These are phyloP conservation scores for Blastomyces percursus DNA, from an alignment of 2,329 filamentous ascomycete species.

Conservation along the genomic window DNA sequence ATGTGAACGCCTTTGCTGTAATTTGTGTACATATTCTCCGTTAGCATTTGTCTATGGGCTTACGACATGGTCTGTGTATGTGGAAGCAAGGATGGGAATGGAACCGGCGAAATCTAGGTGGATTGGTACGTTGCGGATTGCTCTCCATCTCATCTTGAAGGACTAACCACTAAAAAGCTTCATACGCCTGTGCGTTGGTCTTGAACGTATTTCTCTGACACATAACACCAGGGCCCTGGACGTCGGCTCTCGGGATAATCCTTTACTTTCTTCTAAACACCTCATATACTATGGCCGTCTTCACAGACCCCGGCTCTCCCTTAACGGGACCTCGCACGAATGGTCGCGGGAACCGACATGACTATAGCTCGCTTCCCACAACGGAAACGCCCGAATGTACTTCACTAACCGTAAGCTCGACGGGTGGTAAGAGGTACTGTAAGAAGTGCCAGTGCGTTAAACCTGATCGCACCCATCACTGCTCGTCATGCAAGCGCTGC, in stretches of 20 bases:
- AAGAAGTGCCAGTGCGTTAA: constrained; percentile 96
- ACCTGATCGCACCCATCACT: constrained; percentile 93
- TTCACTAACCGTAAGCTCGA: constrained; percentile 84
- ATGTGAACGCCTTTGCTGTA: constrained; percentile 76
- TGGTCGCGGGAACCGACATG: constrained; percentile 23
- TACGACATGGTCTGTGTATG: constrained; percentile 91
- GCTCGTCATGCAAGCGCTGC: constrained; percentile 85
- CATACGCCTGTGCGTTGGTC: not conserved
- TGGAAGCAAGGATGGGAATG: constrained; percentile 62
- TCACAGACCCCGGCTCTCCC: constrained; percentile 72
- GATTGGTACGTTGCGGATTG: constrained; percentile 27
- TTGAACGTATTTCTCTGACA: constrained; percentile 6
- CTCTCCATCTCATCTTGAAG: not conserved
- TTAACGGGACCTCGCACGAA: not conserved
- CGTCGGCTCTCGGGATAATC: constrained; percentile 53
- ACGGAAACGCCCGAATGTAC: constrained; percentile 52
- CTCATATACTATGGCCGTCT: constrained; percentile 87
- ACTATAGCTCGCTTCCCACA: constrained; percentile 73
- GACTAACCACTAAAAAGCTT: too few species aligned
- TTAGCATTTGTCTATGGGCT: constrained; percentile 77
- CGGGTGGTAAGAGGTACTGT: constrained; percentile 78
- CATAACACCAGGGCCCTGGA: constrained; percentile 26
- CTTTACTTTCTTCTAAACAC: constrained; percentile 74
- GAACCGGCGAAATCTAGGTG: constrained; percentile 40
- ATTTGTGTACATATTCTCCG: constrained; percentile 70